Base-by-base conservation (phyloP, 257 asterid species). In the Primulina eburnea region DNA sequence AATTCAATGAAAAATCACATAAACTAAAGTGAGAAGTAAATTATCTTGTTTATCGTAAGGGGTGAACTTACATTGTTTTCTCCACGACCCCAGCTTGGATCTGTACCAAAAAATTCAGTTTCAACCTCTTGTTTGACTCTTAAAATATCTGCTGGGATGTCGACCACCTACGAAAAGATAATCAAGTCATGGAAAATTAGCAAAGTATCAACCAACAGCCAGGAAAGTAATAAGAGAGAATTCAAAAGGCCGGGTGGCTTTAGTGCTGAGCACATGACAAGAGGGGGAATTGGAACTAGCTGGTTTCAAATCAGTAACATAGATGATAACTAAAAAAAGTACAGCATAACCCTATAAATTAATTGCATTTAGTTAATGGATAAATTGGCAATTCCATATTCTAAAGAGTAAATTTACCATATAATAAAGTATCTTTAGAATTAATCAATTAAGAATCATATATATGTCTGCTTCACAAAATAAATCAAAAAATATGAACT, bases 71-170 rank as follows among this genome's bases (percentile, higher is more conserved):
- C 99, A 84, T 61, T 85, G 62, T 64, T 82, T 80, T 91, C 97
- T 29, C 71, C 90, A 60, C 79, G 95, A 34, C 73, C 81, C 96
- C 96, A 90, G 76, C 68, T 83, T 53, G 87, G 84, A 62, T 91
- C 95, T 61, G 77, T 71, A 32, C 95, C 97, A 83, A 85, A 85
- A 88, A 83, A 86, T 60, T 94, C 99, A 71, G 89, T 85, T 66
- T 88, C 99, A 73, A 91, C 76, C 78, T 88, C 98, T 79, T 84
- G 91, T 77, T 89, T 91, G 63, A 87, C 86, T 80, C 77, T 83
- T n/a, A 86, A 76, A 65, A 94, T 85, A 21, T 80, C 89, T 71
- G 92, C 95, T 10, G 96, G 70, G 72, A 86, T 77, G 64, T 7
- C 40, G 12, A 75, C 86, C 76, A 81, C 95, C 97, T 93, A 69